Base-by-base conservation (phyloP, 345 rosid species). In the Combretum micranthum region DNA sequence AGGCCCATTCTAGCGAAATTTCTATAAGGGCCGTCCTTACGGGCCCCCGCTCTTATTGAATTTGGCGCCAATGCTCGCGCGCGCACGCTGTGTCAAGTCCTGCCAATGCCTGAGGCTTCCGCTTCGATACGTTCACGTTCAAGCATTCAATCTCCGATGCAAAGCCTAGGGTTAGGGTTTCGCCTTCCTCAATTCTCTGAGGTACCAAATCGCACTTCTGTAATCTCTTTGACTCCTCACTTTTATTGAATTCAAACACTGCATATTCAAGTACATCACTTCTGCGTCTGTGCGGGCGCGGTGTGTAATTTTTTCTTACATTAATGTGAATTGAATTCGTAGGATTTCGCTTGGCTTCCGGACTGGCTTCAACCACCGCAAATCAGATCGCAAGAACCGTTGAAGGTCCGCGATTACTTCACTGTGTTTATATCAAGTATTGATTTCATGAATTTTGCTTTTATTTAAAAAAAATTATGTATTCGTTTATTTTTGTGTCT, bases 171-270 rank as follows among this genome's bases (percentile, higher is more conserved):
- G 9, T 49, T 67, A 69, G 84, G 81, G 67, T 76, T 83, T 69
- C 90, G 81, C 44, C 76, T 47, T 63, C 83, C 86, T 48, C 86
- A 71, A 57, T 78, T 81, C 66, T 77, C 83, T 44, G 84, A 81
- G 79, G 87, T 77, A 65, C 51, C 57, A 13, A 16, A 37, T 43
- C 18, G 26, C 44, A 14, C 15, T 59, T 58, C 13, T 10, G 39
- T 39, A 32, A 32, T 32, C 39, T 32, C 32, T 25, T 25, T 3
- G 6, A 25, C 32, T 25, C 32, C 2, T 25, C 32, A 17, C n/a
- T 50, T 23, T 14, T 23, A 12, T 5, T 19, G 19, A 14, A 4
- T 42, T 44, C 25, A n/a, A n/a, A 15, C 37, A 8, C 13, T 32
- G 44, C 39, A 0, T 15, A 4, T 12, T 18, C 22, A 19, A 16